Percentiles rank a stretch among this genome's conserved stretches.
Evolutionary conservation across 192 early-diverging fungal species (phyloP).

Genomic region (Backusella westeae): DNA sequence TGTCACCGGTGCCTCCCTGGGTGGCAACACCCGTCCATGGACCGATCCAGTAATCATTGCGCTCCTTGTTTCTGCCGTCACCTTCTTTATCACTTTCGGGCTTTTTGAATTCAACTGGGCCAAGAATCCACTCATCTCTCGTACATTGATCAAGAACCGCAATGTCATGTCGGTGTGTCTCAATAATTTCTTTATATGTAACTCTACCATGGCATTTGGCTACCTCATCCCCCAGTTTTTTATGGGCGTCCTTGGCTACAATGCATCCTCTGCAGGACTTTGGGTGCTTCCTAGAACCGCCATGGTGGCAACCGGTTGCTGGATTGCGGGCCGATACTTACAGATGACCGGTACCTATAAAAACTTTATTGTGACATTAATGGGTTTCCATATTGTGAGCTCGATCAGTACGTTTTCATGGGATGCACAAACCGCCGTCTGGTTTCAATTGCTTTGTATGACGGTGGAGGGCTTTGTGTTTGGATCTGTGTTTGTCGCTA

Average conservation of each 20-base stretch:
- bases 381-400: conserved; percentile 53
- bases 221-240: conserved; percentile 27
- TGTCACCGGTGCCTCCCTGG: conserved; percentile 69
- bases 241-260: conserved; percentile 28
- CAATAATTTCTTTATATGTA: conserved; percentile 54
- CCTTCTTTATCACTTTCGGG: conserved; percentile 51
- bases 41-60: conserved; percentile 55
- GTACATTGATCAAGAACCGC: conserved; percentile 59
- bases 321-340: conserved; percentile 25
- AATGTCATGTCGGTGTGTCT: conserved; percentile 58
- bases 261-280: conserved; percentile 32
- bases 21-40: conserved; percentile 75
- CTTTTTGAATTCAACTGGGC: conserved; percentile 61
- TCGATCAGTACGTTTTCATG: conserved; percentile 54
- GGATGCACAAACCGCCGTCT: conserved; percentile 41
- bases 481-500: conserved; percentile 51
- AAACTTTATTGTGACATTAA: conserved; percentile 32
- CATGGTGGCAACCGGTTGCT: conserved; percentile 24
- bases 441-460: conserved; percentile 27
- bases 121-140: conserved; percentile 67
- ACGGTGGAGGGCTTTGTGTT: conserved; percentile 51
- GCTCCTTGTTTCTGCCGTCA: conserved; percentile 47
- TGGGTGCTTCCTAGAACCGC: conserved; percentile 28
- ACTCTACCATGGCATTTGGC: conserved; percentile 17
- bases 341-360: conserved; percentile 20